Evolutionary conservation across 2,329 filamentous ascomycete species (phyloP).

Genomic region (Macroventuria anomochaeta): DNA sequence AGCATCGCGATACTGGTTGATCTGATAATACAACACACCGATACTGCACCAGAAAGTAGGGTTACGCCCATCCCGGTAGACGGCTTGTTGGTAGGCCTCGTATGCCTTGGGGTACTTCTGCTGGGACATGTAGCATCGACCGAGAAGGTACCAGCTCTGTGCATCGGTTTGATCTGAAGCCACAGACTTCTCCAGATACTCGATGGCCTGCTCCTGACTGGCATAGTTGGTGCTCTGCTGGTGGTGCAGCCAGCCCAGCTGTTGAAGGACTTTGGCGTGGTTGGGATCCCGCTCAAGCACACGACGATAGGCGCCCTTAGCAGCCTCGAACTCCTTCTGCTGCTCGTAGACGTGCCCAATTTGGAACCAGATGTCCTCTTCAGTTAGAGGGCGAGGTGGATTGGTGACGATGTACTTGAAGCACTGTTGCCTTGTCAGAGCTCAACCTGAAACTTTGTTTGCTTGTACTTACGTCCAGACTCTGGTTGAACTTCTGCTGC

Average conservation of each 20-base stretch:
- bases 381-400: constrained; percentile 87
- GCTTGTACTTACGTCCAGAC: constrained; percentile 74
- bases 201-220: constrained; percentile 94
- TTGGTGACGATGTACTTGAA: constrained; percentile 98
- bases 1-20: constrained; percentile 98
- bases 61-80: constrained; percentile 96
- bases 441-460: background rate
- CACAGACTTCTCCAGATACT: constrained; percentile 96
- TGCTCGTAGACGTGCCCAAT: constrained; percentile 99
- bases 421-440: constrained; percentile 66
- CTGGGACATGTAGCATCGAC: constrained; percentile 98
- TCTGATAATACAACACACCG: constrained; percentile 98
- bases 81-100: constrained; percentile 97
- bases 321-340: constrained; percentile 97
- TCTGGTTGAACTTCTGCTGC: constrained; percentile 90
- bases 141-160: constrained; percentile 98
- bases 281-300: constrained; percentile 94
- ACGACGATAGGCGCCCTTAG: constrained; percentile 88
- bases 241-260: constrained; percentile 96
- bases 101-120: constrained; percentile 99
- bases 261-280: constrained; percentile 97
- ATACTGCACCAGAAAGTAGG: constrained; percentile 99
- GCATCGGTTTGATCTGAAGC: constrained; percentile 91
- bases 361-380: constrained; percentile 99
- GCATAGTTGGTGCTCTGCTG: constrained; percentile 91